Evolutionary conservation across 805 yeast species (phyloP), one percentile per base, ranked within the genome.

Genomic region (Starmera amethionina): DNA sequence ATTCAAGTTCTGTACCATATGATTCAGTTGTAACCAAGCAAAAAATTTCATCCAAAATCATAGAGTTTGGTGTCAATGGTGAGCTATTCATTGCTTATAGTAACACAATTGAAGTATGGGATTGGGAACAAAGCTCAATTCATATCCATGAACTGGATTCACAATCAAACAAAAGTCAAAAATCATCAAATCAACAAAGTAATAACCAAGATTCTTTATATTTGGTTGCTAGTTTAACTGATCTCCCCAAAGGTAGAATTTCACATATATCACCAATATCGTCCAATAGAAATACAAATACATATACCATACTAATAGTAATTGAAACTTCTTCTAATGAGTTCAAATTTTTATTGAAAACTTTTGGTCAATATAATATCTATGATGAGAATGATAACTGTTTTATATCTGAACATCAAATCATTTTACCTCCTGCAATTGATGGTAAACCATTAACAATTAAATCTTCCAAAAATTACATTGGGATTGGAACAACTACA

Each of bases 31-130:
- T 12, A 14, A 18, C 4, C 13, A 29, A 8, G 18, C 37, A 28
- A 13, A 13, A 11, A 8, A 11, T 15, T 32, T 11, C 10, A 3
- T 12, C 15, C 8, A 48, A 45, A 15, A 40, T 47, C 8, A 40
- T 52, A 18, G 65, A 59, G 39, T 57, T 63, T 41, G 71, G 71
- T 0, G n/a, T 40, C 8, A 53, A 59, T 40, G 70, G 72, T 2
- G 72, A 67, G 40, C 40, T 67, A 1, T 47, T 64, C 16, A 31
- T 60, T 2, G 59, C 52, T 0, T 56, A 47, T 36, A 47, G 48
- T 4, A 49, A 54, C 39, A 32, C 48, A 2, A 48, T 67, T 13
- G 64, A 65, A 38, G 54, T 66, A 8, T 67, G 69, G 68, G 70
- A 65, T 40, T 64, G 71, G 71, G 25, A 42, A 2, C 63, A 62